Base-by-base conservation (phyloP, 805 yeast species). In the Babjeviella inositovora region DNA sequence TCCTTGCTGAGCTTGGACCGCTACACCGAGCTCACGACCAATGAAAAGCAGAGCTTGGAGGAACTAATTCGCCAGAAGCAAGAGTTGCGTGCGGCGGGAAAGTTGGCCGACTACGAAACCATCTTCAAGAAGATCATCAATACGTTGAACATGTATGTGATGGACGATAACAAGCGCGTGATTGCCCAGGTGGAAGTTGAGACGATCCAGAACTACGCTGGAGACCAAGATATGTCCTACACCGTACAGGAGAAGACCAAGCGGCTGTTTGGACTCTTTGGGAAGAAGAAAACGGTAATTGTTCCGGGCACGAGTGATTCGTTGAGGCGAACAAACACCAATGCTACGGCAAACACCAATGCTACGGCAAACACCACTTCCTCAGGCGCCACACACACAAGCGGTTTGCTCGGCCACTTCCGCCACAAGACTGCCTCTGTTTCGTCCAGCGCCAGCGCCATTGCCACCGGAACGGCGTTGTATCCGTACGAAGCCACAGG, bases 181-280 rank as follows among this genome's bases (percentile, higher is more conserved):
- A 57, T 60, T 19, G 64, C 74, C 8, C 93, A 84, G 39, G 97
- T 85, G 11, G 87, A 77, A 37, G 72, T 87, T 24, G 96, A 87
- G 45, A 71, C 90, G 14, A 82, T 90, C 34, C 90, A 81, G 44
- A 67, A 73, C 29, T 82, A 76, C 24, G 84, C 90, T 1, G 80
- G 75, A 2, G 85, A 72, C 27, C 58, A 64, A 35, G 90, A 79
- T 42, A 50, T 79, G 35, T 55, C 74, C 8, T 53, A 75, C 27
- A 62, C 64, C 18, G 64, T 58, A 20, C 56, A 61, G 10, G 54
- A 57, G 14, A 46, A 60, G 14, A 50, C 53, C 22, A 68, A 71
- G 43, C 79, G 76, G 39, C 65, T 62, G 28, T 57, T 68, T 12
- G 72, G 80, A 0, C 49, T 81, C 14, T 62, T 77, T 32, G 22